phyloP scores from a whole-genome alignment of 805 yeast genomes.

The Myxozyma neotropica region DNA sequence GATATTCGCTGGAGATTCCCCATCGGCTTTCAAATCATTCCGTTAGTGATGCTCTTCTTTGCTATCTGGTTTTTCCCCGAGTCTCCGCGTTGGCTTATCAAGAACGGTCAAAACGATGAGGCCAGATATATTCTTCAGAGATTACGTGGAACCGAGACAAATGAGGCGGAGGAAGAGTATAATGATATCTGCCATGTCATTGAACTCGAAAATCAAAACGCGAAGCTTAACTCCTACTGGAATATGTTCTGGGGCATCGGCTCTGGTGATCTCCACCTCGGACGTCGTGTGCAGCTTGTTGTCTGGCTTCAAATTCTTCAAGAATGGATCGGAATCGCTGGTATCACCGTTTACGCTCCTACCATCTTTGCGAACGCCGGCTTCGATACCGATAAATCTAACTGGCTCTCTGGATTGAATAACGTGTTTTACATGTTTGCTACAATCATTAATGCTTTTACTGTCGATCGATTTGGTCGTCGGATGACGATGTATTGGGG shows the following conservation, averaged over 20 bases:
- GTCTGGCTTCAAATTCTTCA: conserved; percentile 46
- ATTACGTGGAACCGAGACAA: conserved; percentile 25
- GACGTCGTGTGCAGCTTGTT: conserved; percentile 46
- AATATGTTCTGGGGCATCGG: conserved; percentile 55
- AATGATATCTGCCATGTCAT: conserved; percentile 25
- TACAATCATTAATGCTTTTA: conserved; percentile 57
- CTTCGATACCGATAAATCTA: conserved; percentile 48
- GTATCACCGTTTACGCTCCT: conserved; percentile 47
- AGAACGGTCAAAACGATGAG: conserved; percentile 63
- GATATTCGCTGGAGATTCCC: conserved; percentile 67
- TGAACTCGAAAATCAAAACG: conserved; percentile 33
- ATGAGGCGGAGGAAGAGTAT: conserved; percentile 26
- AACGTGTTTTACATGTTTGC: conserved; percentile 48
- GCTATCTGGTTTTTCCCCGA: conserved; percentile 65
- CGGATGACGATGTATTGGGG: conserved; percentile 41
- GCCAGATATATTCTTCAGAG: conserved; percentile 47
- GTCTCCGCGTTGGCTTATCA: conserved; percentile 76
- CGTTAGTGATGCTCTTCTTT: conserved; percentile 63
- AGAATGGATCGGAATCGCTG: conserved; percentile 52
- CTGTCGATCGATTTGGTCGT: conserved; percentile 59
- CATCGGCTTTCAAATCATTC: conserved; percentile 64
- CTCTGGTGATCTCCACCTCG: conserved; percentile 48
- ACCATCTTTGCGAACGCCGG: conserved; percentile 44
- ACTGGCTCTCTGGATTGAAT: conserved; percentile 50
- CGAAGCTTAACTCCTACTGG: conserved; percentile 45